Evolutionary conservation across 2,329 filamentous ascomycete species (phyloP).

Genomic region (Verticillium albo-atrum): DNA sequence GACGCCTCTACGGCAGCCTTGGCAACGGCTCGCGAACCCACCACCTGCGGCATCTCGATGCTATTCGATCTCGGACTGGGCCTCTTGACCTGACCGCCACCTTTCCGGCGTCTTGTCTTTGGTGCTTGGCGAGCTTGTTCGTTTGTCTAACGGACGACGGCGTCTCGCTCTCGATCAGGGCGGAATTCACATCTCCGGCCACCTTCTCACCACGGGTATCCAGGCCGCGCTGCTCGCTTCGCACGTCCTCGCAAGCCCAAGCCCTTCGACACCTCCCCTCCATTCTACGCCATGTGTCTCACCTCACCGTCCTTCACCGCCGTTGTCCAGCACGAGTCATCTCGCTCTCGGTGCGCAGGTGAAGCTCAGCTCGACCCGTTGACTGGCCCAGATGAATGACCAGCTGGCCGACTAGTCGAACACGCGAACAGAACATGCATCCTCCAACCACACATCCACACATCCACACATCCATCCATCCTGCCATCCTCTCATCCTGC

Average conservation of each 20-base stretch:
- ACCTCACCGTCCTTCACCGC: neutral
- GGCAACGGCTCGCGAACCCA: neutral
- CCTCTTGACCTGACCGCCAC: too few relatives aligned
- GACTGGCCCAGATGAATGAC: too few relatives aligned
- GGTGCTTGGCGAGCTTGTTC: too few relatives aligned
- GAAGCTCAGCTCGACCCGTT: neutral
- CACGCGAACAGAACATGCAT: too few relatives aligned
- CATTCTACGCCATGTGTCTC: neutral
- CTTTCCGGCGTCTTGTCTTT: too few relatives aligned
- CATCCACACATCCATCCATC: too few relatives aligned
- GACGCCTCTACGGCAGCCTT: neutral
- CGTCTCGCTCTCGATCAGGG: neutral
- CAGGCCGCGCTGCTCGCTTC: neutral
- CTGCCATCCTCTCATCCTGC: neutral
- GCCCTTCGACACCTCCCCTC: neutral
- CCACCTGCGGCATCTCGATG: too few relatives aligned
- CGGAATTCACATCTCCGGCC: neutral
- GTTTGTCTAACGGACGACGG: neutral
- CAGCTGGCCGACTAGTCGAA: too few relatives aligned
- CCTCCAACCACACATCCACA: too few relatives aligned
- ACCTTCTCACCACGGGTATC: neutral
- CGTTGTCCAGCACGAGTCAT: neutral
- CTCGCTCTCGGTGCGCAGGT: neutral
- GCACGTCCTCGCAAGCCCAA: neutral
- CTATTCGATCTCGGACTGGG: too few relatives aligned